Evolutionary conservation across 2,329 filamentous ascomycete genomes (phyloP), one percentile per base, ranked within the genome.

Genomic region (Immersiporthe knoxdaviesiana): DNA sequence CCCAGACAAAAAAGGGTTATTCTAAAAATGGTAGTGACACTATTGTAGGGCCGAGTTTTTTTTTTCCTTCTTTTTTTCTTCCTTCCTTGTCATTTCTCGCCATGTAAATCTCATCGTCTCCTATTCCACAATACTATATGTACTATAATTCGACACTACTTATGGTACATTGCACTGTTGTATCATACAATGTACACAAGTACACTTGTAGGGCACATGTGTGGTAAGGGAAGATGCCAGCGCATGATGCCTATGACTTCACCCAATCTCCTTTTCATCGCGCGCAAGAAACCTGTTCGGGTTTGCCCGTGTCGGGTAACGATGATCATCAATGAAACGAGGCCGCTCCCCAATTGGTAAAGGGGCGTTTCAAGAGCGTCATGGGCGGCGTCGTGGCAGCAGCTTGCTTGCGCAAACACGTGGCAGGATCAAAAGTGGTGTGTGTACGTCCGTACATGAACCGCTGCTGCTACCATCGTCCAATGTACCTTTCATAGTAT

Each of bases 241-340:
- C 47, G 62, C 30, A 54, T 64, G 41, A 37, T 24, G 7, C 30
- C 18, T n/a, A 50, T 37, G 41, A 63, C 61, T 18, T 63, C 61
- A 47, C 32, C 62, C 21, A 37, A 54, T 64, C 47, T 64, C 62
- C 35, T 35, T 35, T 35, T 21, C 2, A 18, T 30, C 27, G 52
- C 6, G 52, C 44, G 24, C 11, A 5, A 21, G n/a, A 56, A n/a
- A n/a, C n/a, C 52, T 56, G 52, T 10, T 24, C 52, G 44, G 44
- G 21, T 47, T 30, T 62, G 39, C 59, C 39, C 24, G 41, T 63
- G 32, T 63, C 61, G 47, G 27, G 41, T 63, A 32, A 16, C 37
- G 41, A 32, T 30, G 14, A 24, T 41, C 27, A 21, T 50, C 16
- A 16, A 11, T 63, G 61, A 63, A 63, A 63, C 61, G 24, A 63